phyloP scores from a whole-genome alignment of 2,329 filamentous ascomycete genomes.

The Aspergillus sp. region DNA sequence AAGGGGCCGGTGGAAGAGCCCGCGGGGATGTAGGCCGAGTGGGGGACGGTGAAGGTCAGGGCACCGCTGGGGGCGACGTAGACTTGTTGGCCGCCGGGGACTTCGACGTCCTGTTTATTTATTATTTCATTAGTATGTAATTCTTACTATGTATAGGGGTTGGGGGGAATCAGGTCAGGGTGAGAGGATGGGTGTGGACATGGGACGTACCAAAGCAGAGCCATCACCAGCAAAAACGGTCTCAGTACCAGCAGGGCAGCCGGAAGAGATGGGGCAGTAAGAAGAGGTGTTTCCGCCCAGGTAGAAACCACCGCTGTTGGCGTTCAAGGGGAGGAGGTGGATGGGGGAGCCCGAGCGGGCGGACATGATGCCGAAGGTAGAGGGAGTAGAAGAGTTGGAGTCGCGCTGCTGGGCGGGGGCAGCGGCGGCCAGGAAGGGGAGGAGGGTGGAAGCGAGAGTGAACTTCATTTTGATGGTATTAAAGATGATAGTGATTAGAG shows the following conservation, averaged over 20 bases:
- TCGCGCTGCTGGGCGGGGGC: constrained; percentile 21
- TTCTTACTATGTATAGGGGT: not conserved
- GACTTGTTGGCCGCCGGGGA: constrained; percentile 65
- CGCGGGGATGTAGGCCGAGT: constrained; percentile 55
- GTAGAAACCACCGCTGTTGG: constrained; percentile 53
- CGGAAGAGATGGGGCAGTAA: constrained; percentile 50
- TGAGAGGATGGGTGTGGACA: not conserved
- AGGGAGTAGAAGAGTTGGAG: not conserved
- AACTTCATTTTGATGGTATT: constrained; percentile 28
- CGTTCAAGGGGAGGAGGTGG: constrained; percentile 51
- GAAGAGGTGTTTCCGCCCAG: constrained; percentile 50
- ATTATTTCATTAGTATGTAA: too few species aligned
- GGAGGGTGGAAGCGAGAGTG: constrained; percentile 24
- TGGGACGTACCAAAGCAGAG: constrained; percentile 22
- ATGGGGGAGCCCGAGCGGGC: constrained; percentile 52
- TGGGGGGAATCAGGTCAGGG: too few species aligned
- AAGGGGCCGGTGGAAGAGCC: constrained; percentile 58
- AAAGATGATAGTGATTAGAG: too few species aligned
- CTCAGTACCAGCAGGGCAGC: constrained; percentile 51
- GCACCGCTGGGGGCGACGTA: constrained; percentile 59
- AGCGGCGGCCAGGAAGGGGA: constrained; percentile 32
- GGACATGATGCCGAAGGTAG: constrained; percentile 47
- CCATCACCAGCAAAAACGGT: constrained; percentile 51
- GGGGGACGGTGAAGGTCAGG: constrained; percentile 60
- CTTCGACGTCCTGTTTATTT: constrained; percentile 48